Evolutionary conservation across 2,329 filamentous ascomycete species (phyloP).

Genomic region (Lasiodiplodia theobromae): DNA sequence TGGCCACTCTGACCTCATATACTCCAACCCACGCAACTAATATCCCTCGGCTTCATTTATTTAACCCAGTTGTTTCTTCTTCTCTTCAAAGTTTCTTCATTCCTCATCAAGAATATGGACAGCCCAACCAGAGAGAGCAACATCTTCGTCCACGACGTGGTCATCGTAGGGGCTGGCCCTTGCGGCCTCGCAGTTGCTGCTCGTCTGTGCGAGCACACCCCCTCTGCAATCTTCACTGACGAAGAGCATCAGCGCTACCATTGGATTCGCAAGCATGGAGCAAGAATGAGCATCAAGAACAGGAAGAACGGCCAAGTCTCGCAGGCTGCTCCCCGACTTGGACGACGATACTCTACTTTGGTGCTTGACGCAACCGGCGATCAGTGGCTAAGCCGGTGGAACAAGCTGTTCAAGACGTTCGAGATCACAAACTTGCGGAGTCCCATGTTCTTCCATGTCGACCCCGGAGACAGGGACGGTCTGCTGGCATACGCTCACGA

Average conservation of each 20-base stretch:
- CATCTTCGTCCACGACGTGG: slow-evolving; percentile 64
- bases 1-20: slow-evolving; percentile 1
- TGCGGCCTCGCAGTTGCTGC: slow-evolving; percentile 77
- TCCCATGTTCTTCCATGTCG: slow-evolving; percentile 84
- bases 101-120: slow-evolving; percentile 8
- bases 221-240: slow-evolving; percentile 81
- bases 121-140: slow-evolving; percentile 1
- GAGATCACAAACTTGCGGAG: slow-evolving; percentile 76
- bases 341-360: slow-evolving; percentile 55
- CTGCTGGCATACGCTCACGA: slow-evolving; percentile 73
- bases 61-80: not conserved
- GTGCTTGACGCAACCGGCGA: slow-evolving; percentile 72
- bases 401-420: slow-evolving; percentile 70
- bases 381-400: slow-evolving; percentile 75
- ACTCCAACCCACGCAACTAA: not conserved
- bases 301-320: slow-evolving; percentile 51
- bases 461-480: slow-evolving; percentile 77
- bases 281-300: slow-evolving; percentile 65
- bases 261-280: slow-evolving; percentile 73
- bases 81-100: not conserved
- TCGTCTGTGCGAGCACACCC: slow-evolving; percentile 73
- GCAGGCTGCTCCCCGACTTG: slow-evolving; percentile 35
- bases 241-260: slow-evolving; percentile 83
- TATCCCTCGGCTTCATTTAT: no score
- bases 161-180: slow-evolving; percentile 78